Evolutionary conservation across 441 rosid species (phyloP).

Genomic region (Populus hybrid): DNA sequence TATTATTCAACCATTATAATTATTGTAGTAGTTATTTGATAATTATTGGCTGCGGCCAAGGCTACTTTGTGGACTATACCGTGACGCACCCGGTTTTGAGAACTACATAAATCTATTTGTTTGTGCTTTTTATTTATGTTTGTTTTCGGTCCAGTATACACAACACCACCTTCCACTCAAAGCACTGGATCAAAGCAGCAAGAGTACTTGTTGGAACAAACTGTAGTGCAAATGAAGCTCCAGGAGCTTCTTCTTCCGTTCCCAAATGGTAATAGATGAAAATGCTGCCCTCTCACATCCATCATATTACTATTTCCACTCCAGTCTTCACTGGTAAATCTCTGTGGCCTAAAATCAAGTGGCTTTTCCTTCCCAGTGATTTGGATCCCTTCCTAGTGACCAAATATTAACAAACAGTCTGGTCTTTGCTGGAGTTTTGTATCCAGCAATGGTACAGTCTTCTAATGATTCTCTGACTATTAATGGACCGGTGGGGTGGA

Average conservation of each 20-base stretch:
- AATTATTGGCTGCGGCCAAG: too few relatives aligned
- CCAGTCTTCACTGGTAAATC: slow-evolving; percentile 43
- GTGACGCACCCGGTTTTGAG: too few relatives aligned
- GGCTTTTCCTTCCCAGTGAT: slow-evolving; percentile 51
- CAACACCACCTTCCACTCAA: slow-evolving; percentile 30
- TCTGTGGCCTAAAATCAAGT: slow-evolving; percentile 53
- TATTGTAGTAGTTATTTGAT: too few relatives aligned
- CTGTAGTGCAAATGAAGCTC: slow-evolving; percentile 46
- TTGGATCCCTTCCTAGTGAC: slow-evolving; percentile 56
- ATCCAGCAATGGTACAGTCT: slow-evolving; percentile 47
- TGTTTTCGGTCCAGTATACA: too few relatives aligned
- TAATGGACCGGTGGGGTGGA: slow-evolving; percentile 65
- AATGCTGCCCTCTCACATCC: slow-evolving; percentile 46
- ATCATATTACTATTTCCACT: slow-evolving; percentile 29
- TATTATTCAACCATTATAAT: too few relatives aligned
- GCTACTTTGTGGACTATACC: too few relatives aligned
- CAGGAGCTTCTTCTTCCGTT: slow-evolving; percentile 70
- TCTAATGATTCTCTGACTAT: slow-evolving; percentile 50
- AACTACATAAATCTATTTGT: too few relatives aligned
- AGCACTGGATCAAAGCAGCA: slow-evolving; percentile 50
- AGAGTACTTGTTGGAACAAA: slow-evolving; percentile 41
- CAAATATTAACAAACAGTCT: slow-evolving; percentile 54
- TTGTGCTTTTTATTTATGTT: too few relatives aligned
- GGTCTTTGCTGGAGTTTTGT: slow-evolving; percentile 50
- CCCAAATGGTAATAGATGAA: slow-evolving; percentile 54